Percentiles rank a stretch among this genome's conserved stretches.
phyloP scores from a whole-genome alignment of 805 yeast genomes.

The Kuraishia capsulata region DNA sequence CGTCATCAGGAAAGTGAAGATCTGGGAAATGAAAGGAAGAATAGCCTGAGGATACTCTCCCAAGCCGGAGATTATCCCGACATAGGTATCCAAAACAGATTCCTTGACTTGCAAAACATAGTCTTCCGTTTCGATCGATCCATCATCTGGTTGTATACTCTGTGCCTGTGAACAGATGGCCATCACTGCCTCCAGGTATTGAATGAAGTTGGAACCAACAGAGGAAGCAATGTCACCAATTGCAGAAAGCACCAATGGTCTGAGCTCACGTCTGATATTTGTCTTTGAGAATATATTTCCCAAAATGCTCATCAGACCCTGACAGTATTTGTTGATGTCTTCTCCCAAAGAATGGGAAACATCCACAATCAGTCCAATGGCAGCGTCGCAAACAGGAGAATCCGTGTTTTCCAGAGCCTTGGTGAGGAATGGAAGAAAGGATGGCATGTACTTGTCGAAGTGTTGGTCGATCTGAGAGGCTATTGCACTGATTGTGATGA shows the following conservation, averaged over 20 bases:
- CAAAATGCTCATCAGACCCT: slow-evolving; percentile 74
- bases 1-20: slow-evolving; percentile 58
- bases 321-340: slow-evolving; percentile 63
- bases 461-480: slow-evolving; percentile 69
- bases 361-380: slow-evolving; percentile 93
- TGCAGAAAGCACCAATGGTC: slow-evolving; percentile 83
- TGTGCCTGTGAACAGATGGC: slow-evolving; percentile 64
- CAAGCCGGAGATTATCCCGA: slow-evolving; percentile 91
- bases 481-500: slow-evolving; percentile 84
- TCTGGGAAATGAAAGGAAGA: slow-evolving; percentile 54
- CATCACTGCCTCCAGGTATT: slow-evolving; percentile 74
- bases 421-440: slow-evolving; percentile 76
- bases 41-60: slow-evolving; percentile 58
- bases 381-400: slow-evolving; percentile 76
- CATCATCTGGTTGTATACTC: slow-evolving; percentile 52
- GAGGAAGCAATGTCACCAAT: slow-evolving; percentile 95
- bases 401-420: slow-evolving; percentile 77
- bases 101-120: slow-evolving; percentile 67
- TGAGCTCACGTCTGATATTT: slow-evolving; percentile 67
- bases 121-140: slow-evolving; percentile 67
- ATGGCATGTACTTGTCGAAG: slow-evolving; percentile 69
- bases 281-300: slow-evolving; percentile 63
- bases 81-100: slow-evolving; percentile 91
- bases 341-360: slow-evolving; percentile 81
- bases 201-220: slow-evolving; percentile 68